Conservation (phyloP, 108 stramenopile species). For the Skeletonema potamos region DNA sequence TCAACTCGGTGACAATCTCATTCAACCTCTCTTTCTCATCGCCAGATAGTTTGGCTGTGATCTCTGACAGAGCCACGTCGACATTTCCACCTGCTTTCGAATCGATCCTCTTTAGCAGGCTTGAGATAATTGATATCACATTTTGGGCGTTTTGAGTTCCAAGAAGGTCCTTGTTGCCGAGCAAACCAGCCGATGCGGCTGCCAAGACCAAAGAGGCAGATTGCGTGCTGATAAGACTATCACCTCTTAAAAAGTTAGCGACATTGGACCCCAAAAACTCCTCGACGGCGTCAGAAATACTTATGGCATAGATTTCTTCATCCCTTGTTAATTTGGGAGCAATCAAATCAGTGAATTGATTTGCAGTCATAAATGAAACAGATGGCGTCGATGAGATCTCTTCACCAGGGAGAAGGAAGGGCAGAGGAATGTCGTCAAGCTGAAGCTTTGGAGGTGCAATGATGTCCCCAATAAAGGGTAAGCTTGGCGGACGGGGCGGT, state of each 20-base stretch:
- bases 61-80: conserved; percentile 17
- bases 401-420: conserved; percentile 55
- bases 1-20: conserved; percentile 43
- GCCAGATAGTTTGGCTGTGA: conserved; percentile 31
- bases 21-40: conserved; percentile 32
- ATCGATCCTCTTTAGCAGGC: conserved; percentile 5
- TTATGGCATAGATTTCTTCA: conserved; percentile 86
- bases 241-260: conserved; percentile 70
- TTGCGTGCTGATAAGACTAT: conserved; percentile 57
- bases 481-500: conserved; percentile 64
- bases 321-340: conserved; percentile 80
- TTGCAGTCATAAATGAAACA: conserved; percentile 48
- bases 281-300: conserved; percentile 68
- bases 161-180: conserved; percentile 26
- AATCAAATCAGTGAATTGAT: conserved; percentile 67
- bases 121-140: not conserved
- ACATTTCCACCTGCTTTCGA: conserved; percentile 6
- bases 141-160: conserved; percentile 30
- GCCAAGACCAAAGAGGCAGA: conserved; percentile 57
- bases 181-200: conserved; percentile 37
- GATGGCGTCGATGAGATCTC: conserved; percentile 26
- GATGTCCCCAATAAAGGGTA: conserved; percentile 75
- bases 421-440: conserved; percentile 73
- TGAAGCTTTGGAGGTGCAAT: conserved; percentile 67
- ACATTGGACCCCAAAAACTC: conserved; percentile 68